A percentile compares a stretch with the other conserved stretches of the same genome.
Conservation (phyloP, 1,284 basidiomycete species). For the Lentinus polychrous region DNA sequence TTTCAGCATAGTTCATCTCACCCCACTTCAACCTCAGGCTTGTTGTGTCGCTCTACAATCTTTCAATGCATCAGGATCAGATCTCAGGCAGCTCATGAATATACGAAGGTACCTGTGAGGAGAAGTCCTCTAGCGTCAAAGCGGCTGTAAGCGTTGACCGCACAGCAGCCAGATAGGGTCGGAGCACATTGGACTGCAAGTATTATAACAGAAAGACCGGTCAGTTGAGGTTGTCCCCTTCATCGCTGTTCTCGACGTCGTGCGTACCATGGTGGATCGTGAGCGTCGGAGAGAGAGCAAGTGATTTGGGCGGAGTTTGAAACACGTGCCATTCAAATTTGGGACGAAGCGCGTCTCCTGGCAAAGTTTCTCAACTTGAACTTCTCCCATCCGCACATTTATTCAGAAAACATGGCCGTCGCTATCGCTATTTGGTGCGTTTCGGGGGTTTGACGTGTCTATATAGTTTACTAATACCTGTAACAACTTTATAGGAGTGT, state of each 20-base stretch:
- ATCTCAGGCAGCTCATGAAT: constrained; percentile 6
- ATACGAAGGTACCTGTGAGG: constrained; percentile 70
- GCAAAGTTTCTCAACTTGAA: constrained; percentile 4
- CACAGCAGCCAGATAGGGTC: constrained; percentile 95
- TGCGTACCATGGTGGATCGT: constrained; percentile 5
- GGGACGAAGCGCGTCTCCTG: constrained; percentile 6
- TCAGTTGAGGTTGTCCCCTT: background rate
- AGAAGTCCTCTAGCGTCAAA: constrained; percentile 94
- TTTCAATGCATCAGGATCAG: constrained; percentile 24
- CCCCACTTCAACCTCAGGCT: constrained; percentile 88
- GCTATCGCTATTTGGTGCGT: constrained; percentile 13
- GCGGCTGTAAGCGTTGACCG: constrained; percentile 96
- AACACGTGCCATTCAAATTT: constrained; percentile 6
- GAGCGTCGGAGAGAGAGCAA: constrained; percentile 4
- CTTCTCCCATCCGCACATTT: background rate
- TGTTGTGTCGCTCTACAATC: constrained; percentile 96
- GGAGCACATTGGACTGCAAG: constrained; percentile 73
- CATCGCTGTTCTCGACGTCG: background rate
- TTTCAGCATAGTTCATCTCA: constrained; percentile 28
- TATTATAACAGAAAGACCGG: background rate
- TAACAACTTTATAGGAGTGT: constrained; percentile 42
- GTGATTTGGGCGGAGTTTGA: constrained; percentile 5
- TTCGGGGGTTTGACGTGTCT: constrained; percentile 7
- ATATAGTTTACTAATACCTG: constrained; percentile 9
- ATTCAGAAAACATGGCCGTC: constrained; percentile 9